Evolutionary conservation across 2,329 filamentous ascomycete species (phyloP).

Genomic region (Pseudocercospora pini-densiflorae): DNA sequence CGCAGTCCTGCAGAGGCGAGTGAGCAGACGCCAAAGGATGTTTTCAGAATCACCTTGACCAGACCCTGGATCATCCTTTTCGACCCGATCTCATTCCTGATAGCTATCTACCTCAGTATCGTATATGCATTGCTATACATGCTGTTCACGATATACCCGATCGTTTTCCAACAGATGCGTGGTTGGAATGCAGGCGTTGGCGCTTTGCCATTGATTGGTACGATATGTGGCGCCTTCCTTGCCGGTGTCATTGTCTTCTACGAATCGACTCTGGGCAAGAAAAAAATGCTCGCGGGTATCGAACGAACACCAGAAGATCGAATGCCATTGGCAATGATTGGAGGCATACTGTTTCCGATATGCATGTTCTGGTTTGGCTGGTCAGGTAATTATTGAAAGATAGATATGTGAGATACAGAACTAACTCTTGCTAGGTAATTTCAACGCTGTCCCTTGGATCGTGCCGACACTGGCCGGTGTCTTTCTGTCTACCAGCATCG

Average conservation of each 20-base stretch:
- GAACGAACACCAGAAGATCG: slow-evolving; percentile 49
- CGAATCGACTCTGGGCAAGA: slow-evolving; percentile 46
- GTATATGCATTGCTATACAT: slow-evolving; percentile 61
- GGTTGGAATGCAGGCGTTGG: slow-evolving; percentile 61
- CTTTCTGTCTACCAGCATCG: slow-evolving; percentile 47
- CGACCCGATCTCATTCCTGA: slow-evolving; percentile 58
- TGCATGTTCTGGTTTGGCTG: slow-evolving; percentile 43
- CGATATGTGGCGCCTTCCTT: slow-evolving; percentile 53
- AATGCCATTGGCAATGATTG: slow-evolving; percentile 39
- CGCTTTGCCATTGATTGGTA: slow-evolving; percentile 57
- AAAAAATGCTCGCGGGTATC: slow-evolving; percentile 44
- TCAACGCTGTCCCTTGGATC: neutral
- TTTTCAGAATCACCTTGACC: slow-evolving; percentile 59
- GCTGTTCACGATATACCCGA: slow-evolving; percentile 64
- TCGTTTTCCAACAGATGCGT: slow-evolving; percentile 57
- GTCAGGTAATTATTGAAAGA: slow-evolving; percentile 44
- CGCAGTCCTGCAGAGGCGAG: slow-evolving; percentile 55
- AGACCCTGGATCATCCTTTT: slow-evolving; percentile 60
- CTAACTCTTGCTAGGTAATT: too few relatives aligned
- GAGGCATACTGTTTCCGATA: slow-evolving; percentile 38
- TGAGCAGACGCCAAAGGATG: slow-evolving; percentile 47
- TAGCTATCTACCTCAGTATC: slow-evolving; percentile 58
- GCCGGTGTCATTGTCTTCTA: slow-evolving; percentile 49
- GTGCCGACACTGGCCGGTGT: slow-evolving; percentile 51
- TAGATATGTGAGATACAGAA: slow-evolving; percentile 48